A percentile compares a stretch with the other conserved stretches of the same genome.
Conservation (phyloP, 2,329 filamentous ascomycete species). For the Albophoma yamanashiensis region DNA sequence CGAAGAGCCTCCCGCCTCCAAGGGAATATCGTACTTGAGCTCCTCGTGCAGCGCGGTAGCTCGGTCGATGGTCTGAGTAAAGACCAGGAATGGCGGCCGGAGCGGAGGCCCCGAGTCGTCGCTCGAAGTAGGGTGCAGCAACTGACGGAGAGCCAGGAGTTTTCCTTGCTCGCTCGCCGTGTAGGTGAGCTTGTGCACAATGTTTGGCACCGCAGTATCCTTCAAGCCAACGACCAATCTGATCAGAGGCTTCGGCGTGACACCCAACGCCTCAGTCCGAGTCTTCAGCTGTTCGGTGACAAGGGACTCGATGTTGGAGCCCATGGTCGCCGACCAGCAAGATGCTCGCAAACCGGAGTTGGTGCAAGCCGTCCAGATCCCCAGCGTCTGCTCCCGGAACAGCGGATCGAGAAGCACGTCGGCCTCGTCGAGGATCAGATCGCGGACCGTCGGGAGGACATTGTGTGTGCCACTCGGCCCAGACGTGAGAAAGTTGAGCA, state of each 20-base stretch:
- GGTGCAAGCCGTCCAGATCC: conserved; percentile 71
- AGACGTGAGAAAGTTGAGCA: conserved; percentile 60
- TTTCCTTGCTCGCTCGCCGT: conserved; percentile 91
- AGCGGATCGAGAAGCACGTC: conserved; percentile 87
- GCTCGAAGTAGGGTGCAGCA: conserved; percentile 64
- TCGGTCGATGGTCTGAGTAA: conserved; percentile 90
- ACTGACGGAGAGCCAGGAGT: conserved; percentile 78
- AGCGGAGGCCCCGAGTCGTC: conserved; percentile 48
- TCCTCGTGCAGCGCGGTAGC: conserved; percentile 82
- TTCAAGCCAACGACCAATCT: conserved; percentile 93
- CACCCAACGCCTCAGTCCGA: conserved; percentile 31
- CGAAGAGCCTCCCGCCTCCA: conserved; percentile 71
- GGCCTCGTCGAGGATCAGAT: conserved; percentile 82
- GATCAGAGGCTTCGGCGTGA: conserved; percentile 45
- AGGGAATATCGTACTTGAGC: conserved; percentile 86
- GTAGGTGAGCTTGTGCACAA: conserved; percentile 81
- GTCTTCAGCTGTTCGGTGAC: conserved; percentile 56
- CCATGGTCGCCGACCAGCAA: conserved; percentile 96
- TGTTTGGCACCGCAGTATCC: conserved; percentile 88
- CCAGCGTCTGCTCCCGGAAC: conserved; percentile 80
- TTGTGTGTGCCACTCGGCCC: conserved; percentile 32
- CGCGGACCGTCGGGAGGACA: conserved; percentile 55
- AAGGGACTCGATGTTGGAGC: conserved; percentile 78
- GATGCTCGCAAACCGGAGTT: conserved; percentile 61
- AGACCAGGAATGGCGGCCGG: conserved; percentile 84